Conservation (phyloP, 2,329 filamentous ascomycete genomes). For the Colletotrichum ledebouriae region DNA sequence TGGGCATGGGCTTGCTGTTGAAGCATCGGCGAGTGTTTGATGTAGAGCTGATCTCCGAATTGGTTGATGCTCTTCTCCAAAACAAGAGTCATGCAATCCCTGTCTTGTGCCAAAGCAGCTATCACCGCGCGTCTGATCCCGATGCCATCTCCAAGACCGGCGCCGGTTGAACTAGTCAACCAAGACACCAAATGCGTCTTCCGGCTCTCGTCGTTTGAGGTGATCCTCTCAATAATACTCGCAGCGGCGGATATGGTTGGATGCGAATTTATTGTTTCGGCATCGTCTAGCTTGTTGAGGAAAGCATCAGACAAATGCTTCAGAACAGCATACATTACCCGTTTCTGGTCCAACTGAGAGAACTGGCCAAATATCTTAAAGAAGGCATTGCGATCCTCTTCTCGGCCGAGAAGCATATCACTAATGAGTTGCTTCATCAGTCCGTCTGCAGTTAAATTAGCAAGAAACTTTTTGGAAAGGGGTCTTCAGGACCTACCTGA, state of each 20-base stretch:
- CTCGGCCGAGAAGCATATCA: constrained; percentile 53
- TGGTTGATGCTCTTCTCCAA: constrained; percentile 78
- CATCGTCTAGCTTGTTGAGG: constrained; percentile 54
- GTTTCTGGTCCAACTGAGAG: constrained; percentile 59
- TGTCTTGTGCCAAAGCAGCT: constrained; percentile 67
- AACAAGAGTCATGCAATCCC: constrained; percentile 65
- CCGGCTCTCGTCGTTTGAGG: constrained; percentile 62
- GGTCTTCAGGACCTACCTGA: constrained; percentile 63
- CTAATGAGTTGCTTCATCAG: constrained; percentile 56
- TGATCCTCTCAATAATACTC: constrained; percentile 65
- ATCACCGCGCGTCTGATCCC: constrained; percentile 77
- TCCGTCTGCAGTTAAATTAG: constrained; percentile 53
- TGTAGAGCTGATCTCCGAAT: constrained; percentile 89
- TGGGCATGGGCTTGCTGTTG: constrained; percentile 94
- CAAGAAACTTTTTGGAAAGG: neutral
- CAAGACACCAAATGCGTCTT: constrained; percentile 71
- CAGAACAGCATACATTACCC: constrained; percentile 55
- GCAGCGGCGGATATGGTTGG: constrained; percentile 69
- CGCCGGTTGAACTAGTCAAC: constrained; percentile 74
- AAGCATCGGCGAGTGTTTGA: constrained; percentile 85
- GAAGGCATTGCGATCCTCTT: constrained; percentile 46
- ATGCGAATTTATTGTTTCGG: constrained; percentile 42
- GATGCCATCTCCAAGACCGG: constrained; percentile 73
- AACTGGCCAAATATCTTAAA: constrained; percentile 52
- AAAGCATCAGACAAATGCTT: constrained; percentile 61